Percentiles rank a stretch among this genome's conserved stretches.
Conservation (phyloP, 2,329 filamentous ascomycete genomes). For the Cytospora mali region DNA sequence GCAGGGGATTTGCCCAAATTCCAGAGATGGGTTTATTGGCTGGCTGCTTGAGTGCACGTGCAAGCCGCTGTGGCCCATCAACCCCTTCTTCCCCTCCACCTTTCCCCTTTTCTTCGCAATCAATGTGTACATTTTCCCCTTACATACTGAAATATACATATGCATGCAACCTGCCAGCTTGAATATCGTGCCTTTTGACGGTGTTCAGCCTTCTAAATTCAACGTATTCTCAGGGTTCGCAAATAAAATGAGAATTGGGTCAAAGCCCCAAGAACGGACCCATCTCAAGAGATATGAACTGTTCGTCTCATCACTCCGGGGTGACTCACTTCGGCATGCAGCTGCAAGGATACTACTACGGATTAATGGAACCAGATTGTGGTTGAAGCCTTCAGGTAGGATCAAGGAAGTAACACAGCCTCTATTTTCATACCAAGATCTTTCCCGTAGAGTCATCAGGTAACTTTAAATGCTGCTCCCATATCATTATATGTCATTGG, state of each 20-base stretch:
- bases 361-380: background rate
- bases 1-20: background rate
- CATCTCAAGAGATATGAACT: background rate
- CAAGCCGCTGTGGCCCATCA: background rate
- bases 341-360: background rate
- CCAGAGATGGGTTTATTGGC: background rate
- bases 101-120: background rate
- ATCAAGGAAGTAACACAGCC: slow-evolving; percentile 11
- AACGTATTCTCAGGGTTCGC: no score
- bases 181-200: background rate
- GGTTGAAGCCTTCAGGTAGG: background rate
- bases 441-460: slow-evolving; percentile 13
- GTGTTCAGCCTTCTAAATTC: background rate
- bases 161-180: no score
- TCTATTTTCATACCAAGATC: slow-evolving; percentile 1
- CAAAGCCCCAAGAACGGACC: background rate
- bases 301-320: background rate
- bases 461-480: slow-evolving; percentile 2
- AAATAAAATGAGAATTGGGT: no score
- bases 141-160: no score
- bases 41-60: slow-evolving; percentile 11
- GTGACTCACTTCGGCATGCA: slow-evolving; percentile 17
- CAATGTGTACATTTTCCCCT: background rate
- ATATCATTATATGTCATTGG: background rate
- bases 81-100: background rate